Base-by-base conservation (phyloP, 345 rosid genomes). In the Camelina sativa region DNA sequence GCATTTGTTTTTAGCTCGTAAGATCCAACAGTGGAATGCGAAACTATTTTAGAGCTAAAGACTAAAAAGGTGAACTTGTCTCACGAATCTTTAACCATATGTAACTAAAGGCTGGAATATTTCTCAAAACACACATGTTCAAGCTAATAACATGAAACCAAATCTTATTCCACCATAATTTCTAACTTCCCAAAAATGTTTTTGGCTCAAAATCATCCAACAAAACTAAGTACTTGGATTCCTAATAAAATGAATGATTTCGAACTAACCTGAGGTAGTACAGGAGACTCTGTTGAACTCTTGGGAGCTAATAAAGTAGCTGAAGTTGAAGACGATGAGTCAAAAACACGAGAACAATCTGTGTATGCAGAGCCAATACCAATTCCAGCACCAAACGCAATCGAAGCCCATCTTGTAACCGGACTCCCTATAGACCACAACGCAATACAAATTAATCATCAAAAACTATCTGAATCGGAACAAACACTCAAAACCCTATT, bases 281-380 rank as follows among this genome's bases (percentile, higher is more conserved):
- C 78, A 64, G 83, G 77, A 76, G 77, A 13, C 68, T 71, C 81
- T 9, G 86, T 54, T 52, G 86, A 50, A 62, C 58, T 60, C 71
- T 82, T 80, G 16, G 84, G 80, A 81, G 94, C 65, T 76, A 32
- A 20, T 22, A 76, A 50, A 58, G 80, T 23, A 2, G 82, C 67
- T 62, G 80, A 71, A 43, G 83, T 73, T 9, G 84, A 69, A 62
- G 90, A 78, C n/a, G 85, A 80, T 13, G 86, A 90, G 73, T 81
- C 73, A 71, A 92, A 92, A 54, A 81, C 57, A 54, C 55, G 91
- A 80, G 88, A 81, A 74, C 96, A 92, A 37, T 92, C 97, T 0
- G 89, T 69, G 76, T 87, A 91, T 6, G 98, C 96, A 52, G 97
- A 92, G 37, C 99, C 99, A 81, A 92, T 81, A 54, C 97, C 99